Conservation (phyloP, 2,329 filamentous ascomycete species). For the Tolypocladium tundrense region DNA sequence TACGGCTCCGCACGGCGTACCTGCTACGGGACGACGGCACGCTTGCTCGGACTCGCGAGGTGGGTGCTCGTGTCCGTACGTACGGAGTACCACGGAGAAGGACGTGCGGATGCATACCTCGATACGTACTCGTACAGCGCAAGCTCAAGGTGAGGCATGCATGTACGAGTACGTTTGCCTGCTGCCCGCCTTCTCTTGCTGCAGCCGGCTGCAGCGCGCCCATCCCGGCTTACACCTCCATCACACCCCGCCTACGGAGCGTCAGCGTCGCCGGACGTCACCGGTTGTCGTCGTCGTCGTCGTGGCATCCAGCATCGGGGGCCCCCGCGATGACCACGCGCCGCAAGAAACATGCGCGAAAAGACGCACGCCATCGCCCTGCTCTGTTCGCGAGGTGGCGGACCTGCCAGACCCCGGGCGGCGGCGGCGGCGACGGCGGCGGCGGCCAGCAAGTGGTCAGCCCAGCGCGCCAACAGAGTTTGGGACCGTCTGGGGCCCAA, state of each 20-base stretch:
- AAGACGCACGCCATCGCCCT: background rate
- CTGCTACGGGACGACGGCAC: background rate
- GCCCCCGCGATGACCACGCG: background rate
- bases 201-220: background rate
- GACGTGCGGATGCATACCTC: too few species aligned
- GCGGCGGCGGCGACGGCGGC: background rate
- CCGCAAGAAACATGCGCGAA: background rate
- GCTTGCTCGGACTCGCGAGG: background rate
- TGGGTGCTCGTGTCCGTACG: background rate
- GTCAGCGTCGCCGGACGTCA: background rate
- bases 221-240: too few species aligned
- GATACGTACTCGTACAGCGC: background rate
- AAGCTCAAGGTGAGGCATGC: background rate
- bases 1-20: background rate
- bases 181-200: background rate
- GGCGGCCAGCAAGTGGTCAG: background rate
- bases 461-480: constrained; percentile 2
- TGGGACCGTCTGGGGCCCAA: constrained; percentile 3
- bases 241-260: background rate
- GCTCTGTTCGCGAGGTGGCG: background rate
- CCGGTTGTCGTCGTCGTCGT: too few species aligned
- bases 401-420: background rate
- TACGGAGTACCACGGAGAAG: too few species aligned
- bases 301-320: background rate
- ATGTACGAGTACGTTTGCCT: too few species aligned